Conservation (phyloP, 2,329 filamentous ascomycete genomes). For the Phialocephala sp. region DNA sequence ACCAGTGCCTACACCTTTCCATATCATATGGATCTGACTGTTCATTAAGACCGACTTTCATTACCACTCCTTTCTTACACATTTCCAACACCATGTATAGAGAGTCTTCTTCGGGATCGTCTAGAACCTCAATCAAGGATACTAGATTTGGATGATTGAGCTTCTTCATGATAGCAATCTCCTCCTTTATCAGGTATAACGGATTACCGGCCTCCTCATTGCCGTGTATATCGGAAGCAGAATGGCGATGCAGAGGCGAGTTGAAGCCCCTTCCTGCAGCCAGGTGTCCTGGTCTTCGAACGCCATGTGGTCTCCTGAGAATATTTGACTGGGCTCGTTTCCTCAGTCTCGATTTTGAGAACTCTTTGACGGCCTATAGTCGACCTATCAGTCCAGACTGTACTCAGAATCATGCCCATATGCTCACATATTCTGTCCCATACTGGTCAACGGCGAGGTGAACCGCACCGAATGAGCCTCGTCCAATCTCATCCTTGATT, state of each 20-base stretch:
- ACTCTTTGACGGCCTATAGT: conserved; percentile 88
- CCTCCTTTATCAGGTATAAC: conserved; percentile 87
- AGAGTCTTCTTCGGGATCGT: conserved; percentile 94
- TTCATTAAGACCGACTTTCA: conserved; percentile 92
- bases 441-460: conserved; percentile 90
- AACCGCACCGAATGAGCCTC: conserved; percentile 93
- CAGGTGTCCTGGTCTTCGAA: conserved; percentile 54
- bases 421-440: conserved; percentile 86
- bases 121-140: conserved; percentile 88
- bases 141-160: conserved; percentile 95
- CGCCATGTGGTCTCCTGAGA: conserved; percentile 66
- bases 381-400: not conserved
- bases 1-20: conserved; percentile 87
- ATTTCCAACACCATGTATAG: conserved; percentile 99
- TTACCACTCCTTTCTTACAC: conserved; percentile 97
- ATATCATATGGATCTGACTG: conserved; percentile 80
- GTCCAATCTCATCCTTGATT: conserved; percentile 94
- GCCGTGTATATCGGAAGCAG: conserved; percentile 56
- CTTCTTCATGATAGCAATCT: conserved; percentile 99
- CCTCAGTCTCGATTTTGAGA: conserved; percentile 88
- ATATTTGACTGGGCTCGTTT: conserved; percentile 92
- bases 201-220: conserved; percentile 70
- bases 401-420: not conserved
- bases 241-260: conserved; percentile 55
- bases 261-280: conserved; percentile 52